phyloP scores from a whole-genome alignment of 73 alveolate genomes.

The Strombidium stylifer region DNA sequence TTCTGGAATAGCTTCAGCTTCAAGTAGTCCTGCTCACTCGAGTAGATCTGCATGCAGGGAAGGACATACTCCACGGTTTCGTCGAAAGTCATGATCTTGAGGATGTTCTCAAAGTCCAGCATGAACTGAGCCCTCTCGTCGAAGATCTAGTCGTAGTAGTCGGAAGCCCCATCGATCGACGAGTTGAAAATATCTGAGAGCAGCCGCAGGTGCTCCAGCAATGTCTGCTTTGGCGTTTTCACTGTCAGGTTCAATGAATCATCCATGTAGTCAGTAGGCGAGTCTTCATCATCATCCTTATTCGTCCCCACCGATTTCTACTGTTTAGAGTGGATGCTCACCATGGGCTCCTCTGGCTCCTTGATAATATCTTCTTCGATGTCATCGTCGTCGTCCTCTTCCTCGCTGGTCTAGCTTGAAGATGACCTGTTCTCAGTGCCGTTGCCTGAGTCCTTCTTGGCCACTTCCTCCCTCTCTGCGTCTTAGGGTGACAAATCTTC shows the following conservation, averaged over 20 bases:
- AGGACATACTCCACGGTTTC: slow-evolving; percentile 10
- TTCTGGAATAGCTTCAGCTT: slow-evolving; percentile 36
- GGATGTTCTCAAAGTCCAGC: slow-evolving; percentile 27
- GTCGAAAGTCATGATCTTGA: slow-evolving; percentile 12
- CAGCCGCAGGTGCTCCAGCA: slow-evolving; percentile 6
- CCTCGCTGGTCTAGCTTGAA: too few species aligned
- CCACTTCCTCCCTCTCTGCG: background rate
- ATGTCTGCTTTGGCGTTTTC: slow-evolving; percentile 8
- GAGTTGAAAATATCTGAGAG: background rate
- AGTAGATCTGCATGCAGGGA: slow-evolving; percentile 19
- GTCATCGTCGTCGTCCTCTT: too few species aligned
- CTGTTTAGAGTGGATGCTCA: too few species aligned
- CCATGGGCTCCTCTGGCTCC: too few species aligned
- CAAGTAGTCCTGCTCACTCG: slow-evolving; percentile 26
- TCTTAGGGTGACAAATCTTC: too few species aligned
- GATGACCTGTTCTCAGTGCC: background rate
- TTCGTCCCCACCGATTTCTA: too few species aligned
- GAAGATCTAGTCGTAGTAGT: slow-evolving; percentile 12
- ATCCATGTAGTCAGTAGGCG: background rate
- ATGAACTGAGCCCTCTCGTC: slow-evolving; percentile 42
- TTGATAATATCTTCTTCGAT: too few species aligned
- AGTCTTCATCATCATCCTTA: too few species aligned
- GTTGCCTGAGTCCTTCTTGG: background rate
- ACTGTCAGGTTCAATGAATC: background rate
- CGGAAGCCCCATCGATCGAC: too few species aligned